phyloP scores from a whole-genome alignment of 768 basidiomycete genomes.

The Pleurotus djamor region DNA sequence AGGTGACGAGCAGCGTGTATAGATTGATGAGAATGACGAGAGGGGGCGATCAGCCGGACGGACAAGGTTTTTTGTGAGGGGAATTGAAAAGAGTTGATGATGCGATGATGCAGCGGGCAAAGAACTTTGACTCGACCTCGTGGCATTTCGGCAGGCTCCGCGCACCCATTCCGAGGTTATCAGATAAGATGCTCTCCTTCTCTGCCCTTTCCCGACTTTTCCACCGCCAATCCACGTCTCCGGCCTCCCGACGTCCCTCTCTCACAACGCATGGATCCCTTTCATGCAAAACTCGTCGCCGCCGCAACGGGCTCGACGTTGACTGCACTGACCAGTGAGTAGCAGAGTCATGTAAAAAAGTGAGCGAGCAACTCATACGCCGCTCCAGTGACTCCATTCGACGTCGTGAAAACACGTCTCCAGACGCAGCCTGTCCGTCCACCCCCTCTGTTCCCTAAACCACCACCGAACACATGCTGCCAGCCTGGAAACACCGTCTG shows the following conservation, averaged over 20 bases:
- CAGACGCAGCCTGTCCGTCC: conserved; percentile 81
- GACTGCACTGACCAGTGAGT: conserved; percentile 81
- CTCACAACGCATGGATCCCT: conserved; percentile 56
- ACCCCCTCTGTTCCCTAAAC: conserved; percentile 49
- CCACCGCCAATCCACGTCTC: too few species aligned
- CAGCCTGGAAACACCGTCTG: conserved; percentile 60
- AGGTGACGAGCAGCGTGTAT: not conserved
- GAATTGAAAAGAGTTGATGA: not conserved
- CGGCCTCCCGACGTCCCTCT: conserved; percentile 6
- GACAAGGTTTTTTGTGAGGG: not conserved
- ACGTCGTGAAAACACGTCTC: conserved; percentile 94
- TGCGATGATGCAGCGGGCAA: not conserved
- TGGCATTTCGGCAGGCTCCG: not conserved
- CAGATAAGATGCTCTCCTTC: conserved; percentile 24
- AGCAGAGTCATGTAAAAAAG: not conserved
- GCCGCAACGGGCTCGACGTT: conserved; percentile 77
- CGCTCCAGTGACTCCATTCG: conserved; percentile 93
- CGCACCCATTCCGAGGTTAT: conserved; percentile 19
- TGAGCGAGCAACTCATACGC: not conserved
- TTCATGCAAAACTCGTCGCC: conserved; percentile 77
- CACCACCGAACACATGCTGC: conserved; percentile 62
- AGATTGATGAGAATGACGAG: not conserved
- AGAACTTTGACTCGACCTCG: not conserved
- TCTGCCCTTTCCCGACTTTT: not conserved
- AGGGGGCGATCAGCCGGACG: not conserved